Percentiles rank a stretch among this genome's conserved stretches.
phyloP scores from a whole-genome alignment of 805 yeast species.

The Teunomyces gatunensis region DNA sequence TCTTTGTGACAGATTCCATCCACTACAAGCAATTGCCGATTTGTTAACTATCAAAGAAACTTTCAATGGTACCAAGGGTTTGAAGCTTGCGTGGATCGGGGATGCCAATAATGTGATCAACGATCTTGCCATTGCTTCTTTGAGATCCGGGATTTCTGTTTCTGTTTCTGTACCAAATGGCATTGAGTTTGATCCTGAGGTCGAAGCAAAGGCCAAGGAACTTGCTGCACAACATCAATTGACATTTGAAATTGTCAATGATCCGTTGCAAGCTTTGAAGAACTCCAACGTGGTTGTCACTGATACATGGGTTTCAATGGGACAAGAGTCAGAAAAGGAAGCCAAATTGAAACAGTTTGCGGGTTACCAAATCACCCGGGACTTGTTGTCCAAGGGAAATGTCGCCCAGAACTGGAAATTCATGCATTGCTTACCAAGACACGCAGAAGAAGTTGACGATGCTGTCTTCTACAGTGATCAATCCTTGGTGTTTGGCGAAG shows the following conservation, averaged over 20 bases:
- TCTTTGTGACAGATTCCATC: constrained; percentile 89
- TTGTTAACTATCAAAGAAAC: constrained; percentile 80
- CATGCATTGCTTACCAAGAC: constrained; percentile 98
- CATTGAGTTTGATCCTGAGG: constrained; percentile 57
- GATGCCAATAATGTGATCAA: constrained; percentile 95
- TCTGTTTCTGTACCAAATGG: constrained; percentile 82
- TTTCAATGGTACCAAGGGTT: constrained; percentile 54
- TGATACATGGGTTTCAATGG: constrained; percentile 98
- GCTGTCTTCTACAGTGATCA: constrained; percentile 79
- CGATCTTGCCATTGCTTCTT: constrained; percentile 85
- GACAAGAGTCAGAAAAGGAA: constrained; percentile 80
- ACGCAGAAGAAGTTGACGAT: constrained; percentile 89
- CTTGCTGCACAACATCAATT: constrained; percentile 49
- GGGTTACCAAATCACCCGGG: constrained; percentile 80
- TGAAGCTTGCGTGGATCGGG: constrained; percentile 93
- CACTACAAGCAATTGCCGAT: constrained; percentile 93
- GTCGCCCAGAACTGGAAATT: constrained; percentile 74
- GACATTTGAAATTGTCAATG: constrained; percentile 58
- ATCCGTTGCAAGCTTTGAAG: constrained; percentile 71
- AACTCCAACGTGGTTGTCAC: constrained; percentile 85
- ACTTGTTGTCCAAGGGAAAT: constrained; percentile 56
- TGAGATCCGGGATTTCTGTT: constrained; percentile 80
- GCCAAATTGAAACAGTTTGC: constrained; percentile 74
- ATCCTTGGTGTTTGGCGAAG: constrained; percentile 90
- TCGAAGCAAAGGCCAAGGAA: constrained; percentile 52